Evolutionary conservation across 768 basidiomycete genomes (phyloP).

Genomic region (Hortiboletus campestris): DNA sequence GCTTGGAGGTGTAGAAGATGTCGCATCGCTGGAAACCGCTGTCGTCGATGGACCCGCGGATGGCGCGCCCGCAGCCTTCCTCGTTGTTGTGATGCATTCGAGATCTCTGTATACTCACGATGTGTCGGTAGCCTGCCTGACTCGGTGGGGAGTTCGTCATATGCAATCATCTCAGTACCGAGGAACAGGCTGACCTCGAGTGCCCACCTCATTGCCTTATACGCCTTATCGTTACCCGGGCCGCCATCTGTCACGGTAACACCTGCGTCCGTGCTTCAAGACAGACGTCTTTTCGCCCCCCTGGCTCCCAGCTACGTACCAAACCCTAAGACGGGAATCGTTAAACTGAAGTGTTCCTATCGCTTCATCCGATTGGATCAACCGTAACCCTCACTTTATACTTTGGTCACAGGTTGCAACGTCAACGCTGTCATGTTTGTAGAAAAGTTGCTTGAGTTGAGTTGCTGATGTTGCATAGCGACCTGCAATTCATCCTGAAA

Average conservation of each 20-base stretch:
- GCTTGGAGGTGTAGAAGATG: slow-evolving; percentile 72
- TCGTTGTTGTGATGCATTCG: slow-evolving; percentile 44
- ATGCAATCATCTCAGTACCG: neutral
- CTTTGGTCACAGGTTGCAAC: slow-evolving; percentile 7
- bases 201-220: slow-evolving; percentile 5
- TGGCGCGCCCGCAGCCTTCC: slow-evolving; percentile 57
- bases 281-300: neutral
- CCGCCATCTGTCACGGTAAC: slow-evolving; percentile 6
- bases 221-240: slow-evolving; percentile 2
- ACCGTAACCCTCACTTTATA: slow-evolving; percentile 1
- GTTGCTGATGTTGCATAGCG: neutral
- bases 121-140: slow-evolving; percentile 10
- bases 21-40: slow-evolving; percentile 41
- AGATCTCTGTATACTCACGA: neutral
- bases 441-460: neutral
- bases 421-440: neutral
- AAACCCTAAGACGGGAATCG: slow-evolving; percentile 9
- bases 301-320: neutral
- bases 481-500: too few relatives aligned
- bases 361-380: neutral
- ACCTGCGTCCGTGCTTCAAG: neutral
- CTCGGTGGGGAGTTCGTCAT: neutral
- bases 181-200: slow-evolving; percentile 4
- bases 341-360: neutral
- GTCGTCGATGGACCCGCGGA: slow-evolving; percentile 50